Evolutionary conservation across 768 basidiomycete genomes (phyloP).

Genomic region (Tylopilus felleus): DNA sequence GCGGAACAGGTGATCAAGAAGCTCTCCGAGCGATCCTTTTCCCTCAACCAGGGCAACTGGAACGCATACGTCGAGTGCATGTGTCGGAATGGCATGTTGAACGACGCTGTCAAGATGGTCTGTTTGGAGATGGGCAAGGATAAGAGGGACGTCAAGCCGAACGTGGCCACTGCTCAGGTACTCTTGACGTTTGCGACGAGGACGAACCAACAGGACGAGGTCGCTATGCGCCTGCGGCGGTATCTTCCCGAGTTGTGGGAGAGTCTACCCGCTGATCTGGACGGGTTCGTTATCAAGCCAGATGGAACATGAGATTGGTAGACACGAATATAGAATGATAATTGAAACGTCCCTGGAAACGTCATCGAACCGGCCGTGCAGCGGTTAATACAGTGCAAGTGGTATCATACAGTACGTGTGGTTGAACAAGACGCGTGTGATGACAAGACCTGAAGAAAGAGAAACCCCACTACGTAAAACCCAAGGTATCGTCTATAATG

Average conservation of each 20-base stretch:
- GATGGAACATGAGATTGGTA: slow-evolving; percentile 1
- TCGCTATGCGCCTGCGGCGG: slow-evolving; percentile 43
- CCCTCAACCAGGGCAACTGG: slow-evolving; percentile 68
- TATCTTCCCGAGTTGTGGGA: slow-evolving; percentile 39
- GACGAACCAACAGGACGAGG: slow-evolving; percentile 41
- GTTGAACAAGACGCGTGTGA: slow-evolving; percentile 57
- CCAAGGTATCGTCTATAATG: slow-evolving; percentile 17
- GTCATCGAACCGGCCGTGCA: slow-evolving; percentile 13
- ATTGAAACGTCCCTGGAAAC: background rate
- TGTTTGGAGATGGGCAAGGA: slow-evolving; percentile 61
- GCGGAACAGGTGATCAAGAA: slow-evolving; percentile 56
- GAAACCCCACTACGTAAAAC: slow-evolving; percentile 37
- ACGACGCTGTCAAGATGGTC: slow-evolving; percentile 63
- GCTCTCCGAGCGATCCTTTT: slow-evolving; percentile 47
- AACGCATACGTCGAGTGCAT: slow-evolving; percentile 82
- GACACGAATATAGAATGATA: slow-evolving; percentile 7
- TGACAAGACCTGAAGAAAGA: slow-evolving; percentile 47
- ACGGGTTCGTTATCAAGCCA: slow-evolving; percentile 21
- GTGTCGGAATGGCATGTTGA: slow-evolving; percentile 63
- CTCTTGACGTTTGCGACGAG: slow-evolving; percentile 53
- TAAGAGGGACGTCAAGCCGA: slow-evolving; percentile 43
- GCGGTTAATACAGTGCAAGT: slow-evolving; percentile 24
- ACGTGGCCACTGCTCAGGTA: slow-evolving; percentile 47
- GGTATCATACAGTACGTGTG: slow-evolving; percentile 44
- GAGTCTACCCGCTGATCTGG: slow-evolving; percentile 21